Evolutionary conservation across 768 basidiomycete genomes (phyloP), one percentile per base, ranked within the genome.

Genomic region (Cyclocybe cylindracea): DNA sequence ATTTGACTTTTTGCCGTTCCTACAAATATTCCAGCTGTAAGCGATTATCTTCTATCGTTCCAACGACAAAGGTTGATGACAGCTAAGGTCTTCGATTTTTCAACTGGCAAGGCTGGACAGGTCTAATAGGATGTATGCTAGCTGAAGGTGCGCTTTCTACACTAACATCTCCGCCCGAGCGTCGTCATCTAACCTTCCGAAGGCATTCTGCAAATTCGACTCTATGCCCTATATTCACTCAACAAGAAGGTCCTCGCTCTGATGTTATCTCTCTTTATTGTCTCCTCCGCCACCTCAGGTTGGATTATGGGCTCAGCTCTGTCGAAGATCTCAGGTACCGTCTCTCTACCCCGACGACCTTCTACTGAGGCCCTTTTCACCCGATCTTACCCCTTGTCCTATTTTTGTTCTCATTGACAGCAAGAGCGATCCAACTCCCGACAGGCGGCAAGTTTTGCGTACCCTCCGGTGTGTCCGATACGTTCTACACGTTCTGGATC

Each of bases 401-500:
- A 48, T 46, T 33, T 13, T 18, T 29, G 7, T 43, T 44, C 32
- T 39, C 8, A 24, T 51, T 9, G 45, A 31, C 42, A 64, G 65
- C 56, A 38, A 50, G 48, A 58, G 61, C 71, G 39, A 41, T 45
- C 10, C 29, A 52, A 3, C 50, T 51, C 5, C 56, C n/a, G n/a
- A n/a, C n/a, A n/a, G n/a, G n/a, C n/a, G n/a, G 67, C n/a, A 56
- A 56, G 7, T 78, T 80, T 51, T n/a, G n/a, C 59, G 53, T 70
- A 9, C 73, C 79, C 4, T 37, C 43, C 10, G 60, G 65, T 29
- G 58, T 82, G 5, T 69, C 79, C 4, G 39, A 48, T n/a, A n/a
- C n/a, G 37, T 80, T 83, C 61, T 84, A 73, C 58, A 68, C 74
- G n/a, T 83, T 82, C 63, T 86, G 84, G 84, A 75, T 85, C 84